Conservation (phyloP, 2,329 filamentous ascomycete genomes). For the Fusarium domesticum region DNA sequence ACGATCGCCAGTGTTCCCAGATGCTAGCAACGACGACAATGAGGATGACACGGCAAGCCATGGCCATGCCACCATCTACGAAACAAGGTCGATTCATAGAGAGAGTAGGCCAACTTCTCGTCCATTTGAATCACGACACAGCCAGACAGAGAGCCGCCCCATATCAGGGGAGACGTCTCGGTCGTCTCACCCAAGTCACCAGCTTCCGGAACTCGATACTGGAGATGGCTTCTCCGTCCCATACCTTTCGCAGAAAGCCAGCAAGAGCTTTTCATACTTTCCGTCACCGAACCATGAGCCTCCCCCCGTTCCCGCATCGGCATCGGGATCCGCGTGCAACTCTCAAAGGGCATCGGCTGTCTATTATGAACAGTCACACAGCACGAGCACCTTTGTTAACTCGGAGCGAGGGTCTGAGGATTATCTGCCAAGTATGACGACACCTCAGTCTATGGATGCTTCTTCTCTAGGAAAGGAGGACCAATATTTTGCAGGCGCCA, state of each 20-base stretch:
- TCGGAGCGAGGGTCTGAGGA: slow-evolving; percentile 48
- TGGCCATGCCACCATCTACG: slow-evolving; percentile 35
- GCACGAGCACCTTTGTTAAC: slow-evolving; percentile 41
- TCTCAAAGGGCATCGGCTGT: slow-evolving; percentile 44
- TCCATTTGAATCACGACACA: slow-evolving; percentile 21
- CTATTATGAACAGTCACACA: slow-evolving; percentile 39
- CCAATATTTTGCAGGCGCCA: slow-evolving; percentile 37
- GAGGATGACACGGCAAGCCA: slow-evolving; percentile 29
- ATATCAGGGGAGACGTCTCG: slow-evolving; percentile 26
- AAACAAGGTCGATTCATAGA: slow-evolving; percentile 29
- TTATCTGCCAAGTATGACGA: slow-evolving; percentile 41
- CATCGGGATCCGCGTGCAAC: slow-evolving; percentile 35
- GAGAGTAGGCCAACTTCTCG: slow-evolving; percentile 22
- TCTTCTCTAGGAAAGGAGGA: slow-evolving; percentile 45
- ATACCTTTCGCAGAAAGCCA: slow-evolving; percentile 39
- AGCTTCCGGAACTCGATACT: slow-evolving; percentile 51
- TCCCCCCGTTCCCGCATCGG: slow-evolving; percentile 46
- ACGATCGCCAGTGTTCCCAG: slow-evolving; percentile 31
- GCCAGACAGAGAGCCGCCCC: slow-evolving; percentile 21
- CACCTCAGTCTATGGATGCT: slow-evolving; percentile 46
- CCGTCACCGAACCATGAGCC: slow-evolving; percentile 49
- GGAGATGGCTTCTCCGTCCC: slow-evolving; percentile 50
- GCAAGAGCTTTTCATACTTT: slow-evolving; percentile 31
- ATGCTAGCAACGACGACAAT: slow-evolving; percentile 18
- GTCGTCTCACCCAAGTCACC: slow-evolving; percentile 34